These are phyloP conservation scores for Rhodotorula babjevae DNA, from an alignment of 768 basidiomycete species.

Conservation along the genomic window DNA sequence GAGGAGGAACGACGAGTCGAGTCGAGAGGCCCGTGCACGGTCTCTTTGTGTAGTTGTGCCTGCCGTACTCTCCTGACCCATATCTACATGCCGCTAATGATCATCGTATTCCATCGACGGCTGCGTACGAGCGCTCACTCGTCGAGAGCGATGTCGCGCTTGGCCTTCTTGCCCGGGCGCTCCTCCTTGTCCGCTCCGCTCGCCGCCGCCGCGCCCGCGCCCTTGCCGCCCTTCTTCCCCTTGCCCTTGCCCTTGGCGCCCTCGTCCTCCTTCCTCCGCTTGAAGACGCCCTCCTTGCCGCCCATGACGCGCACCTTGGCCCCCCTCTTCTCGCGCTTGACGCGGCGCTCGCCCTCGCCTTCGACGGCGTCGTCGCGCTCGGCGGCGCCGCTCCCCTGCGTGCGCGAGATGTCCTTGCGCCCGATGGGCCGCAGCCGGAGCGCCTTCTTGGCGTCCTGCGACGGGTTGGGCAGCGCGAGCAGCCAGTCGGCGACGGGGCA, in stretches of 20 bases:
- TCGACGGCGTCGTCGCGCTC: slow-evolving; percentile 26
- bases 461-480: slow-evolving; percentile 84
- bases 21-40: too few relatives aligned
- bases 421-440: slow-evolving; percentile 68
- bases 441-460: slow-evolving; percentile 74
- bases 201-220: not conserved
- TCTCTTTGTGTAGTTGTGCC: too few relatives aligned
- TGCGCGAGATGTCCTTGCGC: slow-evolving; percentile 53
- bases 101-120: not conserved
- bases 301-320: not conserved
- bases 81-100: too few relatives aligned
- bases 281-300: not conserved
- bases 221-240: not conserved
- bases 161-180: slow-evolving; percentile 20
- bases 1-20: too few relatives aligned
- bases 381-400: slow-evolving; percentile 18
- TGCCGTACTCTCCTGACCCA: too few relatives aligned
- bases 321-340: not conserved
- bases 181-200: not conserved
- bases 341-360: not conserved
- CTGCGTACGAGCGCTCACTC: not conserved
- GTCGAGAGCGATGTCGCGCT: slow-evolving; percentile 19
- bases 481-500: slow-evolving; percentile 92
- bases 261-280: not conserved
- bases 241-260: too few relatives aligned